Evolutionary conservation across 495 filamentous ascomycete species (phyloP).

Genomic region (Hyaloscypha bicolor): DNA sequence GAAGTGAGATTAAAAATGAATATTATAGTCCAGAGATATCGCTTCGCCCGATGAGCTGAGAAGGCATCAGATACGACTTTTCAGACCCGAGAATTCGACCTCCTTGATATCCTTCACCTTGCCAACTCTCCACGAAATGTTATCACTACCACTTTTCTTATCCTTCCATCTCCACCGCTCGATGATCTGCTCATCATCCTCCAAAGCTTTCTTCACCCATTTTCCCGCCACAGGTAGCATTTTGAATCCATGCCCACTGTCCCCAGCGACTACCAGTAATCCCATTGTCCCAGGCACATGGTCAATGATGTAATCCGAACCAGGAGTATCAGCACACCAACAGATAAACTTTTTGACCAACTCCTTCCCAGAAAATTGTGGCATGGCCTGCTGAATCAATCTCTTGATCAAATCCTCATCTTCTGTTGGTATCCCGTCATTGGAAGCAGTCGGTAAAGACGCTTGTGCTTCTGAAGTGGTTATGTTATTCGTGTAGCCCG

Average conservation of each 20-base stretch:
- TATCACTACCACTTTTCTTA: neutral
- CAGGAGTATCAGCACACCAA: conserved; percentile 59
- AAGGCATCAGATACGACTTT: neutral
- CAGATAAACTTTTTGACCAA: conserved; percentile 52
- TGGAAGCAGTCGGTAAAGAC: conserved; percentile 36
- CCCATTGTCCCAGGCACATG: conserved; percentile 48
- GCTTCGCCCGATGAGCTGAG: too few species aligned
- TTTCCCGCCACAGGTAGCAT: conserved; percentile 56
- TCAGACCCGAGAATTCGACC: neutral
- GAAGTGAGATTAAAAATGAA: too few species aligned
- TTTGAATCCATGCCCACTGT: conserved; percentile 59
- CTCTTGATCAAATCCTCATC: conserved; percentile 50
- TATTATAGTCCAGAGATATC: too few species aligned
- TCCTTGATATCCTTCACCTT: neutral
- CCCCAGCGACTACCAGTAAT: conserved; percentile 52
- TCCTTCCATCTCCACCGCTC: conserved; percentile 4
- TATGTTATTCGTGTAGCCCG: conserved; percentile 55
- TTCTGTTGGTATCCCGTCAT: conserved; percentile 45
- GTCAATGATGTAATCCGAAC: conserved; percentile 59
- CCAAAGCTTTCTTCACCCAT: conserved; percentile 39
- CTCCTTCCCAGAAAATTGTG: conserved; percentile 49
- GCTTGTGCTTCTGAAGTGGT: conserved; percentile 34
- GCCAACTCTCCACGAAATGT: neutral
- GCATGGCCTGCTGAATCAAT: conserved; percentile 52
- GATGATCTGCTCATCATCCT: neutral